phyloP scores from a whole-genome alignment of 768 basidiomycete genomes.

The Pleurotus tuber-regium region DNA sequence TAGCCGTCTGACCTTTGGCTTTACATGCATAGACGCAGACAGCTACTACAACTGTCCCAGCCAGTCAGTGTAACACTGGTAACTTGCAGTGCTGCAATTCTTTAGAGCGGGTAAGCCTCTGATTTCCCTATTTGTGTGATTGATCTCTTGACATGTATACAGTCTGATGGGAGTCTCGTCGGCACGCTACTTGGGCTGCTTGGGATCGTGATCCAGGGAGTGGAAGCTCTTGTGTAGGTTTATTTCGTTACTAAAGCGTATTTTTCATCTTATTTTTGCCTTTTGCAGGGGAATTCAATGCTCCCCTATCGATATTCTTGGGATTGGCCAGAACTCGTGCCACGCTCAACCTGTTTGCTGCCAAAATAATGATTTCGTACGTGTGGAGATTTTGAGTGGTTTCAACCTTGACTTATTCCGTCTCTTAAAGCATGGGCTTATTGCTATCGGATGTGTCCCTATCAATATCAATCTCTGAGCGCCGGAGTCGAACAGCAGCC shows the following conservation, averaged over 20 bases:
- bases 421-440: conserved; percentile 14
- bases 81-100: conserved; percentile 19
- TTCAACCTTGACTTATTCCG: neutral
- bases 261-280: neutral
- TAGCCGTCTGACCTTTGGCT: too few species aligned
- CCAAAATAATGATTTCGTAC: conserved; percentile 18
- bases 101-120: conserved; percentile 3
- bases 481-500: too few species aligned
- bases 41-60: neutral
- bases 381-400: conserved; percentile 4
- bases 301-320: conserved; percentile 19
- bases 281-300: too few species aligned
- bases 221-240: neutral
- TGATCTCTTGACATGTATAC: neutral
- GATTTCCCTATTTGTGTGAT: neutral
- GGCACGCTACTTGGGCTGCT: conserved; percentile 10
- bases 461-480: conserved; percentile 16
- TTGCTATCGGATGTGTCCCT: conserved; percentile 18
- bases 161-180: neutral
- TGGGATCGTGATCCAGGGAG: conserved; percentile 11
- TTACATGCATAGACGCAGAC: conserved; percentile 13
- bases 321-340: conserved; percentile 15
- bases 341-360: conserved; percentile 19
- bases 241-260: neutral
- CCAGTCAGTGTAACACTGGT: conserved; percentile 16